A percentile compares a stretch with the other conserved stretches of the same genome.
phyloP scores from a whole-genome alignment of 148 eudicot species.

The Rhododendron williamsianum region DNA sequence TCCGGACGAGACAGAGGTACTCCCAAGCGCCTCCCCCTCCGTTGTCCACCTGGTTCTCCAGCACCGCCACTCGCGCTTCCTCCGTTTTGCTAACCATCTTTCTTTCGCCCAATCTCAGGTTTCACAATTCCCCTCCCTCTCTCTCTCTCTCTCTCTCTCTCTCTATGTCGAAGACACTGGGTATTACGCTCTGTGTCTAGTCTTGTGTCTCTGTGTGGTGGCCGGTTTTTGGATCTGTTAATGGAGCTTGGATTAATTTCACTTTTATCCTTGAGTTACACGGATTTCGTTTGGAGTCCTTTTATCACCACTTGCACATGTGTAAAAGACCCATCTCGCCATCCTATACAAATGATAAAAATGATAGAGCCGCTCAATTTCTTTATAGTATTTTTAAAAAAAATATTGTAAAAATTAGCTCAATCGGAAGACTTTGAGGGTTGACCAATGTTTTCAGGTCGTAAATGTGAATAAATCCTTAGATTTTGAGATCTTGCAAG shows the following conservation, averaged over 20 bases:
- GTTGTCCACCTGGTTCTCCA: slow-evolving; percentile 79
- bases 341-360: no score
- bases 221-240: neutral
- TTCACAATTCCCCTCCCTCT: neutral
- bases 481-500: no score
- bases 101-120: neutral
- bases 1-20: slow-evolving; percentile 63
- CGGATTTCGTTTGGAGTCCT: neutral
- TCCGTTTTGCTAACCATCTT: slow-evolving; percentile 78
- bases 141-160: neutral
- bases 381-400: no score
- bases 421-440: no score
- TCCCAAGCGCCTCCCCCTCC: slow-evolving; percentile 96
- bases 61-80: slow-evolving; percentile 49
- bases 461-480: no score
- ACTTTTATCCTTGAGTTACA: neutral
- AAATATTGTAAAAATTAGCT: no score
- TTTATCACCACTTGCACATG: no score
- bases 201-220: neutral
- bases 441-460: no score
- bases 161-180: neutral
- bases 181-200: neutral
- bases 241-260: neutral
- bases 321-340: no score
- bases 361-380: no score